phyloP scores from a whole-genome alignment of 257 asterid genomes.

The Osmanthus fragrans region DNA sequence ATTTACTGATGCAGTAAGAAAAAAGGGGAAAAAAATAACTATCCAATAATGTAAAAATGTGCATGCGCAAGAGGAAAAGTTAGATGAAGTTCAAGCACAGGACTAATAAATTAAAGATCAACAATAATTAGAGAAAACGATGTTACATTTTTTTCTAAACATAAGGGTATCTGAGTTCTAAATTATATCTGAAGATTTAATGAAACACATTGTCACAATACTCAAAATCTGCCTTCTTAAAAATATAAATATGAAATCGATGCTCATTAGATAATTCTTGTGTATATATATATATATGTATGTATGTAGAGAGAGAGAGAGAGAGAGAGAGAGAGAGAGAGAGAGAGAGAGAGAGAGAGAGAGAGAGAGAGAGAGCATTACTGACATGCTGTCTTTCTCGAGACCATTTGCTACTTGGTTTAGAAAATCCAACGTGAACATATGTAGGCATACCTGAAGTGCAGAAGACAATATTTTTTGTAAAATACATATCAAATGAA shows the following conservation, averaged over 20 bases:
- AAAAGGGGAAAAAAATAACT: background rate
- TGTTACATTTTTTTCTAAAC: background rate
- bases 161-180: background rate
- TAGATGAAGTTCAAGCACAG: background rate
- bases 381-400: constrained; percentile 97
- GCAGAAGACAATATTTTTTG: constrained; percentile 7
- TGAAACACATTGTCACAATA: background rate
- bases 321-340: constrained; percentile 4
- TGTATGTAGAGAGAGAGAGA: constrained; percentile 5
- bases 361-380: constrained; percentile 19
- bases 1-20: constrained; percentile 4
- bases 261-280: too few species aligned
- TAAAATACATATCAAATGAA: background rate
- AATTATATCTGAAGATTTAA: background rate
- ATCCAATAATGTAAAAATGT: background rate
- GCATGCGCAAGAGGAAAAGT: background rate
- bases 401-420: constrained; percentile 95
- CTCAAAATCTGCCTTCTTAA: background rate
- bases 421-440: constrained; percentile 89
- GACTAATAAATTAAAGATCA: background rate
- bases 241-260: background rate
- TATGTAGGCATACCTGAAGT: constrained; percentile 94
- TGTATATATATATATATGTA: too few species aligned
- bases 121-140: background rate
- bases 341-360: constrained; percentile 4